Conservation (phyloP, 2,329 filamentous ascomycete species). For the Tolypocladium paradoxum region DNA sequence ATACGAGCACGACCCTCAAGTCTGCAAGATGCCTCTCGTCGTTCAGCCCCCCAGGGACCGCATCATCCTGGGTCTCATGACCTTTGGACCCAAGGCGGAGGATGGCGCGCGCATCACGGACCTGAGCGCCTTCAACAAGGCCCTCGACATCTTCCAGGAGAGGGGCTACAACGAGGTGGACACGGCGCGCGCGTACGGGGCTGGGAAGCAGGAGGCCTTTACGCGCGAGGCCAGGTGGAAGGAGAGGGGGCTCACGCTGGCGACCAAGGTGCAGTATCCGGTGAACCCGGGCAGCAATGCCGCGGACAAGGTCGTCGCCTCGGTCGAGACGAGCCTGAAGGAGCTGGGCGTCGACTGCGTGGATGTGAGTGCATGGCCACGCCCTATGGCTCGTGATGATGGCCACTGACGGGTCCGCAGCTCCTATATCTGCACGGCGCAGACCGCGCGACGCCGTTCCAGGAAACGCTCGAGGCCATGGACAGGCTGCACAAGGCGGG, state of each 20-base stretch:
- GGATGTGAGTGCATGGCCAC: constrained; percentile 39
- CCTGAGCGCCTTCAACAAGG: constrained; percentile 54
- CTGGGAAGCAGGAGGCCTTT: constrained; percentile 65
- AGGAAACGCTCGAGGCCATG: constrained; percentile 66
- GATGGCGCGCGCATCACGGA: constrained; percentile 62
- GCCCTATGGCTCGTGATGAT: neutral
- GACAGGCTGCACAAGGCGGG: constrained; percentile 77
- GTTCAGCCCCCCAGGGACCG: constrained; percentile 42
- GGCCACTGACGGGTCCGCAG: constrained; percentile 13
- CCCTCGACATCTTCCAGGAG: constrained; percentile 65
- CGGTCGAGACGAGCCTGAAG: constrained; percentile 56
- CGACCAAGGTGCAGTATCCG: constrained; percentile 67
- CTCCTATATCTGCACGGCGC: constrained; percentile 27
- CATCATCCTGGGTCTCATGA: constrained; percentile 79
- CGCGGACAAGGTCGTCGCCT: constrained; percentile 50
- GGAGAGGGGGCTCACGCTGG: constrained; percentile 63
- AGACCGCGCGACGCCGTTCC: constrained; percentile 60
- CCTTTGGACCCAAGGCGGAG: constrained; percentile 56
- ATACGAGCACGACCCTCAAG: constrained; percentile 6
- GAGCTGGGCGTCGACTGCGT: constrained; percentile 64
- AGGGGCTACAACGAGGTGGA: constrained; percentile 78
- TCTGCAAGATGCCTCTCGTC: constrained; percentile 40
- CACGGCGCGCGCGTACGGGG: constrained; percentile 67
- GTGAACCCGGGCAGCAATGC: constrained; percentile 46
- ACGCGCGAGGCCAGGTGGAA: constrained; percentile 68